A percentile compares a stretch with the other conserved stretches of the same genome.
phyloP scores from a whole-genome alignment of 2,329 filamentous ascomycete species.

The Scedosporium minutisporum region DNA sequence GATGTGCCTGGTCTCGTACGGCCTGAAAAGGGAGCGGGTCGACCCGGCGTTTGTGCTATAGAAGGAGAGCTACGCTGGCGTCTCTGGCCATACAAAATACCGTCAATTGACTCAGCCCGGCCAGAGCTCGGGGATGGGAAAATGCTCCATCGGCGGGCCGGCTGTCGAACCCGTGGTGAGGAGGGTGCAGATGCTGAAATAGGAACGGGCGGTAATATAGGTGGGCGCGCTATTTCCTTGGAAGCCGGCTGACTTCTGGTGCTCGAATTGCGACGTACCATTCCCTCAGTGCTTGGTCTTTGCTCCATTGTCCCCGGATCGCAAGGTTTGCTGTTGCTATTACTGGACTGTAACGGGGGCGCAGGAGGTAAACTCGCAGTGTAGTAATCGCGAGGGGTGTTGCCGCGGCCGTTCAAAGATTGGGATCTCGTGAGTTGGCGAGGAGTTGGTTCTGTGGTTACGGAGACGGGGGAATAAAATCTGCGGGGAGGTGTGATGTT shows the following conservation, averaged over 20 bases:
- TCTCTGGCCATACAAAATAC: slow-evolving; percentile 1
- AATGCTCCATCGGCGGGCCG: slow-evolving; percentile 1
- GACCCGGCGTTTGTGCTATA: neutral
- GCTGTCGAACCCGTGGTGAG: neutral
- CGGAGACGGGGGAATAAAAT: slow-evolving; percentile 1
- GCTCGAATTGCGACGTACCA: neutral
- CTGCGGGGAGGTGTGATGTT: neutral
- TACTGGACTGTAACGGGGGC: neutral
- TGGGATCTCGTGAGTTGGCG: neutral
- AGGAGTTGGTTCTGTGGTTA: neutral
- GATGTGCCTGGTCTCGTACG: neutral
- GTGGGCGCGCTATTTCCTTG: neutral
- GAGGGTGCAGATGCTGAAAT: neutral
- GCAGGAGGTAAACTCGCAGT: slow-evolving; percentile 3
- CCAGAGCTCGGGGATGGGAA: neutral
- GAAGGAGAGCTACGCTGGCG: neutral
- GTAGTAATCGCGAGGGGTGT: neutral
- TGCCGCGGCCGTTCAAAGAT: neutral
- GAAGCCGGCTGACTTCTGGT: neutral
- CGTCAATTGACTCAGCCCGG: slow-evolving; percentile 1
- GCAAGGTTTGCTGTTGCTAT: neutral
- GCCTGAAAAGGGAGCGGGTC: neutral
- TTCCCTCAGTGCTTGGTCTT: neutral
- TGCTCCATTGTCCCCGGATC: neutral
- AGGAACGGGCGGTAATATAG: neutral